Evolutionary conservation across 352 stramenopile species (phyloP).

Genomic region (Aphanomyces invadans): DNA sequence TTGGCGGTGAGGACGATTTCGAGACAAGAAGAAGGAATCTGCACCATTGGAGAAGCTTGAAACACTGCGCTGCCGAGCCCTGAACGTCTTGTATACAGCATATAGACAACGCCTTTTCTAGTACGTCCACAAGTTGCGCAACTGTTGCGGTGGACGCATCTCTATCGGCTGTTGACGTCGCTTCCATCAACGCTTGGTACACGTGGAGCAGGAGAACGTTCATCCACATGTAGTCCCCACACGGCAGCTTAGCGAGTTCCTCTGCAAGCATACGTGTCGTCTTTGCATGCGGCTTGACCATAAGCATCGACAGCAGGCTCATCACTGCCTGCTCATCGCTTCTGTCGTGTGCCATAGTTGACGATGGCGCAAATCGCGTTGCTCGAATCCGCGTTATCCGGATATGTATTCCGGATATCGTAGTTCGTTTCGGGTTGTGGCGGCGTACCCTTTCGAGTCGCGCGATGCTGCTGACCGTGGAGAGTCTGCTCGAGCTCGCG

Average conservation of each 20-base stretch:
- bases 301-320: not conserved
- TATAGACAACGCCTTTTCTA: not conserved
- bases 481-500: constrained; percentile 15
- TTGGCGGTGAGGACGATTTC: not conserved
- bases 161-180: not conserved
- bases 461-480: constrained; percentile 13
- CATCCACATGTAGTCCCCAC: constrained; percentile 18
- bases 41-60: constrained; percentile 15
- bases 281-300: not conserved
- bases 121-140: not conserved
- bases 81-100: constrained; percentile 6
- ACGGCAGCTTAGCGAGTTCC: not conserved
- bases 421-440: not conserved
- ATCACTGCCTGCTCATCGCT: constrained; percentile 4
- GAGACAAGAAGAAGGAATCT: not conserved
- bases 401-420: not conserved
- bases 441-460: not conserved
- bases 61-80: not conserved
- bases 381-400: not conserved
- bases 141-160: not conserved
- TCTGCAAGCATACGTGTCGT: not conserved
- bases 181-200: not conserved
- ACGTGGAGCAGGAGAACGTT: constrained; percentile 10
- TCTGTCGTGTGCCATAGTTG: not conserved
- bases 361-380: not conserved